These are phyloP conservation scores for Gastrodia elata DNA, from an alignment of 106 monocot genomes.

Conservation along the genomic window DNA sequence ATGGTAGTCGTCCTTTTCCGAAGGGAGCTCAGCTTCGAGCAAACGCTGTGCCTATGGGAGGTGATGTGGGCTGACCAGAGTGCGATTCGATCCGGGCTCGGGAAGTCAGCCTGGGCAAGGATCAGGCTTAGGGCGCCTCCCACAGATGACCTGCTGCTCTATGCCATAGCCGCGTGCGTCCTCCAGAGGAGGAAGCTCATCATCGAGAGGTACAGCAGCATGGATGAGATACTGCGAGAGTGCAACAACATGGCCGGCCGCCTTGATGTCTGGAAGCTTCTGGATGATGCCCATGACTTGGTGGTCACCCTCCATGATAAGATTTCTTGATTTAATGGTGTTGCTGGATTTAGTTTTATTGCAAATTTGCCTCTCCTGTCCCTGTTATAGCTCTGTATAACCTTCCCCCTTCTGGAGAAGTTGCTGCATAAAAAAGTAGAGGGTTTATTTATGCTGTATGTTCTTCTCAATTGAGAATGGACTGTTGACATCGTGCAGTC, in stretches of 20 bases:
- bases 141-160: conserved; percentile 74
- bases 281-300: conserved; percentile 79
- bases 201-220: conserved; percentile 67
- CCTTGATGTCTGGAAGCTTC: conserved; percentile 78
- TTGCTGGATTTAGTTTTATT: background rate
- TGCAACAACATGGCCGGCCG: conserved; percentile 78
- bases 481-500: too few relatives aligned
- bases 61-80: conserved; percentile 94
- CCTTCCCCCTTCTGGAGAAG: too few relatives aligned
- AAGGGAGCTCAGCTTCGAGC: conserved; percentile 78
- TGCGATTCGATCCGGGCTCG: conserved; percentile 55
- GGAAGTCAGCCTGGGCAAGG: conserved; percentile 39
- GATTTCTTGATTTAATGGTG: conserved; percentile 13
- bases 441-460: too few relatives aligned
- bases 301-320: conserved; percentile 61
- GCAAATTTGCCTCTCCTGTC: background rate
- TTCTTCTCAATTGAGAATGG: too few relatives aligned
- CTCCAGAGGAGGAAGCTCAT: conserved; percentile 78
- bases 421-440: too few relatives aligned
- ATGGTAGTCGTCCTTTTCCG: conserved; percentile 86
- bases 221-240: conserved; percentile 83
- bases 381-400: background rate
- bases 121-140: conserved; percentile 47
- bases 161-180: conserved; percentile 83
- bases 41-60: conserved; percentile 84